Evolutionary conservation across 768 basidiomycete genomes (phyloP), one percentile per base, ranked within the genome.

Genomic region (Crassisporium funariophilum): DNA sequence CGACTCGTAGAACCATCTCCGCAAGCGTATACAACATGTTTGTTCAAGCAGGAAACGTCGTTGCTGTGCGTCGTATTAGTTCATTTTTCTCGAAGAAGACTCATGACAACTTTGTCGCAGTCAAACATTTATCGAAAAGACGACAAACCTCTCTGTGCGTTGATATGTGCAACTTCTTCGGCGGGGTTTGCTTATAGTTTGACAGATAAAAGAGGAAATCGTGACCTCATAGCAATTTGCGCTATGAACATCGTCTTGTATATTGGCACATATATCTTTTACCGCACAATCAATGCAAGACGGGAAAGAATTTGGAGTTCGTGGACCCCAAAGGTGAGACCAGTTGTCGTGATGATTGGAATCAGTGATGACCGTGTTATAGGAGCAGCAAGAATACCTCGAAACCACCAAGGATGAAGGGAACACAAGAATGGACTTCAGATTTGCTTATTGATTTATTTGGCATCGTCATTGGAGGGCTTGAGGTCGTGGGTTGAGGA

Each of bases 21-120:
- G 74, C 74, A 4, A 71, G 71, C 44, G 64, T 81, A 20, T 84
- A 86, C 61, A 86, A 84, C 53, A 81, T 84, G 74, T 78, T 76
- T 50, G 79, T 83, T n/a, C 81, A 84, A 60, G 75, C 76, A 3
- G 77, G 77, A 13, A 70, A 66, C 13, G 75, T 83, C 24, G 63
- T 77, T 27, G 73, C 73, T 51, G 77, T 76, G 46, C 36, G 72
- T 63, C 11, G 2, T 33, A 15, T 35, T 13, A 5, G 22, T 8
- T 6, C 21, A n/a, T 23, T 38, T 15, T 39, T n/a, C 21, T 19
- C 13, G 1, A 17, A 12, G 23, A 10, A 16, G 13, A 39, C 9
- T 46, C 4, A 27, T 15, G 13, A 22, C 40, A 17, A 15, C 27
- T 36, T 21, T 5, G 24, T 23, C 38, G 13, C 44, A 77, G 73